Base-by-base conservation (phyloP, 805 yeast species). In the Priceomyces haplophilus region DNA sequence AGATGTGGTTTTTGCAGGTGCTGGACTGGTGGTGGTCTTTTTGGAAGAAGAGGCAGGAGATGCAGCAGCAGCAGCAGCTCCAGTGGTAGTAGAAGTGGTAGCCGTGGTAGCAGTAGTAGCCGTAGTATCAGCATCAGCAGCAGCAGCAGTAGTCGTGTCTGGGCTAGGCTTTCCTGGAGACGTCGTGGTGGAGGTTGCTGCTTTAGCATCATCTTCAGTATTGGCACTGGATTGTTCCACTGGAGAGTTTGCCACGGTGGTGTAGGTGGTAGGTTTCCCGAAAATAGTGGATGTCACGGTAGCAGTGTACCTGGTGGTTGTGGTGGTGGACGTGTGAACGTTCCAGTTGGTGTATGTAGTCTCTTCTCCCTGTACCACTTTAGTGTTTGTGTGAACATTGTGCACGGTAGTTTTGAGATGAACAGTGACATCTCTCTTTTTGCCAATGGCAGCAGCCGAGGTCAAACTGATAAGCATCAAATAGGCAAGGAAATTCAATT, bases 221-320 rank as follows among this genome's bases (percentile, higher is more conserved):
- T 7, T 5, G n/a, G 41, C 13, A 21, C 21, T 24, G n/a, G 37
- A 18, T 15, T 40, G 43, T 43, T n/a, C n/a, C 29, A 32, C 39
- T 37, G 71, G 66, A 20, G 68, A 58, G 19, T 56, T 50, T 5
- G 62, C 64, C 37, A 64, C 64, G 4, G 72, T 66, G 20, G 69
- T 59, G 50, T 52, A 69, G 21, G 72, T 65, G 25, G 54, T 46
- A 12, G 66, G 66, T 19, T 58, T 51, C 17, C 75, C 75, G 42
- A 64, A 61, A n/a, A 69, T 62, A 13, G 73, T 68, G 2, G 65
- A 60, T 4, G 75, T 70, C 31, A 63, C 69, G 6, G 76, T 70
- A 13, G 73, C 73, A 33, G 75, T 70, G 52, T 68, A 69, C 21
- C 59, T 55, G 18, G 75, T 70, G 19, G 62, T 55, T 15, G 75